Base-by-base conservation (phyloP, 495 filamentous ascomycete genomes). In the Xylaria palmicola region DNA sequence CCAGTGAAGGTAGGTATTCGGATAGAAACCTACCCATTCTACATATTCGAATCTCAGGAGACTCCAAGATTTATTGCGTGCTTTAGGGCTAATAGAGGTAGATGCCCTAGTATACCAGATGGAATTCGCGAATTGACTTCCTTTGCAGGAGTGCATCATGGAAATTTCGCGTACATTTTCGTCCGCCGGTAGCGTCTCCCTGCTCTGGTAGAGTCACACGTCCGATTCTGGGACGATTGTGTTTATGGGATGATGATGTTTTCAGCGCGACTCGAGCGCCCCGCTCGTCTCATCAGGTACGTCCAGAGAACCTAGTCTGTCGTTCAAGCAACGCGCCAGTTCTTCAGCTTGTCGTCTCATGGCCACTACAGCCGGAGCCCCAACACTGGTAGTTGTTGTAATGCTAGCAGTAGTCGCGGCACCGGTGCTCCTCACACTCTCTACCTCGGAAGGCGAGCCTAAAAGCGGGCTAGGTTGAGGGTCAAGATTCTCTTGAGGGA, bases 281-380 rank as follows among this genome's bases (percentile, higher is more conserved):
- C 62, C 61, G 6, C 77, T 64, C 24, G 72, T 74, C 58, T 80
- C 78, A 59, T 79, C 78, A 2, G 79, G 73, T 39, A 78, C 74
- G 12, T 62, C 69, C 32, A 81, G 51, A 19, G 71, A 60, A 4
- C 73, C 73, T 2, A 81, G 63, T 58, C 69, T 73, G 20, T 76
- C 74, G 45, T 81, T 78, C 56, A 81, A 63, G 72, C 73, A 76
- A 20, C 73, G 67, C 43, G 75, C 79, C 37, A 81, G 63, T 62
- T 80, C 78, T 62, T 79, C 76, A 39, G 79, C 79, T 30, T 79
- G 77, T 36, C 79, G 65, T 29, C 78, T 63, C 75, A 76, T 74
- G 13, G 66, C 69, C 37, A 73, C 64, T 22, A 74, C 77, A 17
- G 62, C 69, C 0, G 68, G 63, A 19, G 69, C 64, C 2, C 65